Base-by-base conservation (phyloP, 768 basidiomycete genomes). In the Mycena crocata region DNA sequence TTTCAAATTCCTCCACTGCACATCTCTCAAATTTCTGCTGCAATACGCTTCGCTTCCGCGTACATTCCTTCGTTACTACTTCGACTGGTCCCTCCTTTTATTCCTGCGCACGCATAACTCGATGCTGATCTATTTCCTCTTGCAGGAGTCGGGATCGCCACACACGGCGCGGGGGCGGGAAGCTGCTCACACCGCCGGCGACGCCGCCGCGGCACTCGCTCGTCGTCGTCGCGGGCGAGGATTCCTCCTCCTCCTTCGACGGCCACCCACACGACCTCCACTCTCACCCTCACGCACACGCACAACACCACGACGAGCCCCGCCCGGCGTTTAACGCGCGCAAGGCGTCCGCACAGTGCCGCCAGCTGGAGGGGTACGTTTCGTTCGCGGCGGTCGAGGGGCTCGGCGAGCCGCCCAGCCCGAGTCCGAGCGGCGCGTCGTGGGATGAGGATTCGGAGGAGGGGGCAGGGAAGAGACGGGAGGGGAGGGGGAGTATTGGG, bases 301-400 rank as follows among this genome's bases (percentile, higher is more conserved):
- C 40, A 10, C 39, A 21, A 10, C 5, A 51, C 9, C 44, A 26
- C 14, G 35, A 40, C 2, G 4, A 31, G 72, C 57, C n/a, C n/a
- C n/a, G 21, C 57, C 80, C 84, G n/a, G 69, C 80, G 5, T 92
- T 92, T 81, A 88, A 92, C 71, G 89, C 86, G 14, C 85, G 87
- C 42, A 84, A 82, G 24, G 90, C 91, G 8, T 84, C 84, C n/a
- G 85, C 83, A 34, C 84, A 85, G 60, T 86, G 89, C 67, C 82
- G 81, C 28, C 77, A 83, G 35, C 84, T 88, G 32, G 82, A 86
- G 19, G 90, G 90, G 2, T 91, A 91, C 68, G 88, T 92, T 37
- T 86, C 85, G n/a, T 92, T 92, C 61, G 83, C 88, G 42, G 85
- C 83, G 52, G 84, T 92, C 13, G 89, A 89, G 77, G 90, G 90